phyloP scores from a whole-genome alignment of 2,329 filamentous ascomycete species.

The Hymenoscyphus infarciens region DNA sequence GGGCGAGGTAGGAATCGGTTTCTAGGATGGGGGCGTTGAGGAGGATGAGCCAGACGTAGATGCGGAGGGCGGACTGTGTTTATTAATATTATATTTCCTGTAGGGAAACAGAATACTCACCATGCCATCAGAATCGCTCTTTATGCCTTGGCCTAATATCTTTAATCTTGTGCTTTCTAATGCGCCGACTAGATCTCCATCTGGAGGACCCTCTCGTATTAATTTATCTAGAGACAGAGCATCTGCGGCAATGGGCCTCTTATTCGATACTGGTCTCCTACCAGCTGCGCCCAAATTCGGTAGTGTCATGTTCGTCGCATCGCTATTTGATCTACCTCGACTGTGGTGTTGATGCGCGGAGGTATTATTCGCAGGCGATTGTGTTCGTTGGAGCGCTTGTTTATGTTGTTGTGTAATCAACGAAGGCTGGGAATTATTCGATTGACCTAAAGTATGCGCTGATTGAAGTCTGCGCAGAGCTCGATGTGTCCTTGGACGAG shows the following conservation, averaged over 20 bases:
- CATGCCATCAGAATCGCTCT: slow-evolving; percentile 78
- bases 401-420: slow-evolving; percentile 62
- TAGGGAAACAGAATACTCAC: slow-evolving; percentile 42
- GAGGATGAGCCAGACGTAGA: slow-evolving; percentile 94
- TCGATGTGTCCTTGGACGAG: slow-evolving; percentile 55
- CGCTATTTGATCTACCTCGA: slow-evolving; percentile 68
- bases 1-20: slow-evolving; percentile 82
- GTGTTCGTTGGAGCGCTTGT: slow-evolving; percentile 38
- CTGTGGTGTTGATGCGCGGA: slow-evolving; percentile 36
- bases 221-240: slow-evolving; percentile 67
- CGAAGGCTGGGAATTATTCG: slow-evolving; percentile 44
- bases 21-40: slow-evolving; percentile 81
- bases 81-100: slow-evolving; percentile 19
- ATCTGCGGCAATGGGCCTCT: slow-evolving; percentile 49
- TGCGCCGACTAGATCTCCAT: slow-evolving; percentile 63
- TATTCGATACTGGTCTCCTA: slow-evolving; percentile 44
- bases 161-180: slow-evolving; percentile 70
- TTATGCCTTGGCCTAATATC: slow-evolving; percentile 72
- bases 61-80: slow-evolving; percentile 77
- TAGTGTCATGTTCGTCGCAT: slow-evolving; percentile 50
- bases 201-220: slow-evolving; percentile 74
- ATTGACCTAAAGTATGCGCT: slow-evolving; percentile 64
- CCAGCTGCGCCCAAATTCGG: slow-evolving; percentile 39
- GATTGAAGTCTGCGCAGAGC: slow-evolving; percentile 72
- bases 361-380: slow-evolving; percentile 21